These are phyloP conservation scores for Chrysanthemum makinoi DNA, from an alignment of 129 eudicot species.

Conservation along the genomic window DNA sequence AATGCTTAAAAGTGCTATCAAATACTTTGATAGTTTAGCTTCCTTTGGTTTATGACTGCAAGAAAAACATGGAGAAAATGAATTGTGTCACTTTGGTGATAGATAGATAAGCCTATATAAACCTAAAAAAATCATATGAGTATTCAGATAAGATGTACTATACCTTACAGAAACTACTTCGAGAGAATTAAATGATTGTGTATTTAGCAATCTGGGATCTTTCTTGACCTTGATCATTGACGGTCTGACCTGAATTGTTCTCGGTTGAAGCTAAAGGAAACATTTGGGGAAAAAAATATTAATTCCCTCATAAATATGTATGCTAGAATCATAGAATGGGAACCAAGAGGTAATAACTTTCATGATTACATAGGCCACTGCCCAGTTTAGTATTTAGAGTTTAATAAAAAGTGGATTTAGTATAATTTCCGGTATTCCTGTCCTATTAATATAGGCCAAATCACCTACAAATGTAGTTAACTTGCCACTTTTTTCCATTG, in stretches of 20 bases:
- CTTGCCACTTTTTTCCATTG: no score
- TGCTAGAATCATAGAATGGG: not conserved
- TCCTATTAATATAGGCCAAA: no score
- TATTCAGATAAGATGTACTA: not conserved
- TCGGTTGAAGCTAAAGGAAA: slow-evolving; percentile 39
- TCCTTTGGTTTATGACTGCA: slow-evolving; percentile 57
- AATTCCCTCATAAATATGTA: slow-evolving; percentile 1
- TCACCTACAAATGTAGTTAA: no score
- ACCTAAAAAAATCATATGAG: not conserved
- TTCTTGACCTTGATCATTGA: slow-evolving; percentile 71
- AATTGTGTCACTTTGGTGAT: not conserved
- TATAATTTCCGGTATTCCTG: no score
- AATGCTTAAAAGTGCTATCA: slow-evolving; percentile 59
- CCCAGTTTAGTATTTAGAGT: not conserved
- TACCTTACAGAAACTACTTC: slow-evolving; percentile 68
- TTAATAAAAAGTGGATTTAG: no score
- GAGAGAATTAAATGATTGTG: slow-evolving; percentile 46
- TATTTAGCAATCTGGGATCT: slow-evolving; percentile 34
- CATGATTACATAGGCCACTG: not conserved
- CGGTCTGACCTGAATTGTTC: slow-evolving; percentile 60
- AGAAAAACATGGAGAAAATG: not conserved
- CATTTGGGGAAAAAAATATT: not conserved
- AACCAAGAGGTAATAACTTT: not conserved
- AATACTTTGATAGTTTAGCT: slow-evolving; percentile 44
- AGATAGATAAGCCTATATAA: not conserved